Base-by-base conservation (phyloP, 2,329 filamentous ascomycete species). In the Helotiales sp. region DNA sequence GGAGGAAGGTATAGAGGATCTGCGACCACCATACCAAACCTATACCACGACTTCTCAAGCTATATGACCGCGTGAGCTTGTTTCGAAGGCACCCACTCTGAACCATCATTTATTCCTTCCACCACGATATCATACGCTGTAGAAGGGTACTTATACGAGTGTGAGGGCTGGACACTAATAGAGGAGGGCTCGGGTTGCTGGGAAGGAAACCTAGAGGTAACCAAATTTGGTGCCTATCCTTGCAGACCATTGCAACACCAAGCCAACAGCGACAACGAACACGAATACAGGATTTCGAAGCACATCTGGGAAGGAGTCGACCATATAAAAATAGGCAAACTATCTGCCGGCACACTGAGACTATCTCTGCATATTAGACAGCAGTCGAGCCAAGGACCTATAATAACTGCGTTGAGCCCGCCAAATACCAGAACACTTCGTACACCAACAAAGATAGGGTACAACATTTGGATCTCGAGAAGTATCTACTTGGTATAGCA, bases 61-160 rank as follows among this genome's bases (percentile, higher is more conserved):
- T 50, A 58, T 49, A 33, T 59, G 57, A 29, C 54, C 31, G 48
- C 31, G 44, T 55, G 57, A 59, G 29, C 15, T 13, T 34, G 19
- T 50, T 25, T 40, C 33, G 31, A 36, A 27, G 17, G 33, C 33
- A 6, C 54, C n/a, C 15, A 24, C 51, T 25, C 36, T 15, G 30
- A 51, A 17, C 40, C 19, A 12, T 24, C 10, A 1, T 24, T 27
- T 3, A 44, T 25, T 8, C 44, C 17, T 12, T 5, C 40, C 9
- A 29, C 49, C 12, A 22, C 36, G 36, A 40, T 40, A 40, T 9
- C n/a, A 9, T 19, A 19, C 9, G 8, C 36, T 9, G 24, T 40
- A 40, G 19, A n/a, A n/a, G n/a, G n/a, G n/a, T n/a, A n/a, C n/a
- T n/a, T n/a, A n/a, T n/a, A n/a, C n/a, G n/a, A n/a, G n/a, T n/a